Conservation (phyloP, 2,329 filamentous ascomycete genomes). For the Microascus cirrosus region DNA sequence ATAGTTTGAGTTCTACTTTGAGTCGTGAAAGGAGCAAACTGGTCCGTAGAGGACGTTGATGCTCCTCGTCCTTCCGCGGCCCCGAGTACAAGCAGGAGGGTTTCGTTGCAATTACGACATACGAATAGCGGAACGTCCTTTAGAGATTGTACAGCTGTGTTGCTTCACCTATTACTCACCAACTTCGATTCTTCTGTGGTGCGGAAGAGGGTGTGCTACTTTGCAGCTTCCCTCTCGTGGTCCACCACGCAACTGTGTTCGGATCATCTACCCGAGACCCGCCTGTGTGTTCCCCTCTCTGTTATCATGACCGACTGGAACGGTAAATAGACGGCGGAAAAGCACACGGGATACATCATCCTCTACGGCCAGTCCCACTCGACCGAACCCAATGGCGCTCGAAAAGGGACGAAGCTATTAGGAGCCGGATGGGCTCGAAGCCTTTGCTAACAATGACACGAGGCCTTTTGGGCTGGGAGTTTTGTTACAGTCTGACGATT, state of each 20-base stretch:
- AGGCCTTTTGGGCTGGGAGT: too few species aligned
- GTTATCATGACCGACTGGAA: not conserved
- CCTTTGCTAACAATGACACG: too few species aligned
- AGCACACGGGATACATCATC: not conserved
- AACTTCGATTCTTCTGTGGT: not conserved
- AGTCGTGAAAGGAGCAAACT: not conserved
- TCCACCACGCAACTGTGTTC: not conserved
- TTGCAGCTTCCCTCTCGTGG: not conserved
- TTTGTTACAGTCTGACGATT: not conserved
- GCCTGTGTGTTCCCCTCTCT: not conserved
- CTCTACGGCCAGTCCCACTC: not conserved
- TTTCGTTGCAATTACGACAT: not conserved
- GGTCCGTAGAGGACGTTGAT: not conserved
- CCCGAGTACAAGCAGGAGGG: not conserved
- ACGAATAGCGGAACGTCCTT: not conserved
- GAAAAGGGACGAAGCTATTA: not conserved
- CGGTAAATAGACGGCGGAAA: not conserved
- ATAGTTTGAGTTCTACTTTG: too few species aligned
- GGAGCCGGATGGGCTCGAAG: too few species aligned
- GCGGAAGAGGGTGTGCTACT: not conserved
- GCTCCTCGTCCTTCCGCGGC: not conserved
- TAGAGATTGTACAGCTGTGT: not conserved
- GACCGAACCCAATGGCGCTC: not conserved
- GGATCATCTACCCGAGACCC: not conserved
- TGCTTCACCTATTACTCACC: not conserved